phyloP scores from a whole-genome alignment of 257 asterid species.

The Solanum virginianum region DNA sequence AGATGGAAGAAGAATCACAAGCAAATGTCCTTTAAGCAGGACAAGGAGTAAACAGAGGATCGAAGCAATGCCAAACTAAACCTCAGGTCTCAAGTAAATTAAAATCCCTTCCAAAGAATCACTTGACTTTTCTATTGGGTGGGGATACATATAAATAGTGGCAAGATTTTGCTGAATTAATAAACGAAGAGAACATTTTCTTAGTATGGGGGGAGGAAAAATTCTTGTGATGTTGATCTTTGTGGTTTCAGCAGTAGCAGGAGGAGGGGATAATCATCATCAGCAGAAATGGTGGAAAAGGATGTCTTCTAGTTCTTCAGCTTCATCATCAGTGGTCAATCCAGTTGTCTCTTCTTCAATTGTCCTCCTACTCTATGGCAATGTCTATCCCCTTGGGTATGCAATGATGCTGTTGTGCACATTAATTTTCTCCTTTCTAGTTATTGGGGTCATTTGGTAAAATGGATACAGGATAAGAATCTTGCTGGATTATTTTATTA shows the following conservation, averaged over 20 bases:
- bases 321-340: constrained; percentile 10
- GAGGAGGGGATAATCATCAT: constrained; percentile 6
- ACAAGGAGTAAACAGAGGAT: constrained; percentile 10
- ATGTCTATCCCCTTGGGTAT: constrained; percentile 93
- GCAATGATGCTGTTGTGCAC: not conserved
- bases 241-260: constrained; percentile 26
- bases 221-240: constrained; percentile 15
- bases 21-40: not conserved
- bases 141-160: not conserved
- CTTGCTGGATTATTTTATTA: too few species aligned
- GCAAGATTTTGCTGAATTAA: not conserved
- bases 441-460: not conserved
- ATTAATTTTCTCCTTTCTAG: not conserved
- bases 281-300: constrained; percentile 52
- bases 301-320: constrained; percentile 19
- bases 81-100: constrained; percentile 19
- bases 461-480: too few species aligned
- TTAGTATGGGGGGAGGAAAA: constrained; percentile 21
- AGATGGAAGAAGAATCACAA: not conserved
- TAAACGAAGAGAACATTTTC: not conserved
- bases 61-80: constrained; percentile 4
- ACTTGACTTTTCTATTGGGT: constrained; percentile 2
- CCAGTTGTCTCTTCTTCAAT: constrained; percentile 37
- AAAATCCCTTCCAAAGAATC: constrained; percentile 3
- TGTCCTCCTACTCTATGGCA: constrained; percentile 65